These are phyloP conservation scores for Hypoxylon sp. DNA, from an alignment of 2,329 filamentous ascomycete species.

Conservation along the genomic window DNA sequence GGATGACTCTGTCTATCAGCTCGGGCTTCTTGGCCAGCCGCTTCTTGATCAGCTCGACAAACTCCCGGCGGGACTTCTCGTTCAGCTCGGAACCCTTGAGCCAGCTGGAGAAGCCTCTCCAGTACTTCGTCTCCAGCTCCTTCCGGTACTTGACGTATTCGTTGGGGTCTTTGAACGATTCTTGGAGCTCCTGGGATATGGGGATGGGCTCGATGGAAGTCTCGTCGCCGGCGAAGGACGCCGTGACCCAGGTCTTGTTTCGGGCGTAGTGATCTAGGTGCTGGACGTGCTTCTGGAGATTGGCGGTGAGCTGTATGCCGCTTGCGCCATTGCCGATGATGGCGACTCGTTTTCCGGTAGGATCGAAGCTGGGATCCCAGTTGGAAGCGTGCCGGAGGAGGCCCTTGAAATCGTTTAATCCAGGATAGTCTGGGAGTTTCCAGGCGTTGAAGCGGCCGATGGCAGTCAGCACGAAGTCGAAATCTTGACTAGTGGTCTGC, in stretches of 20 bases:
- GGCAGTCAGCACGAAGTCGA: conserved; percentile 73
- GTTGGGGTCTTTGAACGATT: conserved; percentile 69
- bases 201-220: conserved; percentile 68
- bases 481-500: conserved; percentile 58
- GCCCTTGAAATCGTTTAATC: conserved; percentile 67
- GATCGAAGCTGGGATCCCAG: conserved; percentile 67
- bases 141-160: conserved; percentile 69
- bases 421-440: conserved; percentile 71
- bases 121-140: conserved; percentile 64
- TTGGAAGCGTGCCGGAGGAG: conserved; percentile 70
- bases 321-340: conserved; percentile 74
- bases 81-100: conserved; percentile 67
- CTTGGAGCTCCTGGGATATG: conserved; percentile 64
- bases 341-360: conserved; percentile 63
- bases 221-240: conserved; percentile 68
- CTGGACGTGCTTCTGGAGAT: conserved; percentile 61
- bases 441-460: conserved; percentile 76
- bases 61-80: conserved; percentile 60
- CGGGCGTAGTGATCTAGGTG: conserved; percentile 74
- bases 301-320: conserved; percentile 68
- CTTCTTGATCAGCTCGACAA: conserved; percentile 65
- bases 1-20: conserved; percentile 67
- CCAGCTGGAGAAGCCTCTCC: conserved; percentile 66
- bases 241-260: conserved; percentile 75
- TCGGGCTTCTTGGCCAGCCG: conserved; percentile 67